Conservation (phyloP, 2,329 filamentous ascomycete species). For the Apiospora arundinis region DNA sequence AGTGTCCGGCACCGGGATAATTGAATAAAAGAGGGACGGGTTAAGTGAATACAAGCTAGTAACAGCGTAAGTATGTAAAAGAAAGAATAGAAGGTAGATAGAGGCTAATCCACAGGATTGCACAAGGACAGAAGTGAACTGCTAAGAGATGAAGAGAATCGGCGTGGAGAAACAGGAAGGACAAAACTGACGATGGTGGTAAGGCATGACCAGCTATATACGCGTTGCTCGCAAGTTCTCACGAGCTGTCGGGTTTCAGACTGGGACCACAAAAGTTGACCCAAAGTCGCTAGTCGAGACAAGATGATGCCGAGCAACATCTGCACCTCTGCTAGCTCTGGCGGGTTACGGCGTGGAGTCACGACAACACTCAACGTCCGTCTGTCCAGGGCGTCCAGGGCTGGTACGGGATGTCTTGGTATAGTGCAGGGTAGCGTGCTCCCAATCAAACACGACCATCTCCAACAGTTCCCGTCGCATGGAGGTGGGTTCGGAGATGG, state of each 20-base stretch:
- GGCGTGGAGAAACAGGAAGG: constrained; percentile 26
- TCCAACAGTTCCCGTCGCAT: constrained; percentile 29
- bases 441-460: constrained; percentile 22
- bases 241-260: constrained; percentile 14
- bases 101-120: constrained; percentile 37
- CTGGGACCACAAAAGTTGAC: background rate
- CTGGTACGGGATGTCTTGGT: background rate
- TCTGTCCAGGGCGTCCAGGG: background rate
- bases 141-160: constrained; percentile 32
- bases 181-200: constrained; percentile 21
- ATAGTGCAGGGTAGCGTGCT: background rate
- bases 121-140: constrained; percentile 32
- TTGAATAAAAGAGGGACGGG: constrained; percentile 31
- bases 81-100: constrained; percentile 22
- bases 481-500: constrained; percentile 24
- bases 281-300: constrained; percentile 15
- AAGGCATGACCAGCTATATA: constrained; percentile 25
- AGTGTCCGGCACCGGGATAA: constrained; percentile 41
- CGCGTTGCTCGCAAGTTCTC: constrained; percentile 19
- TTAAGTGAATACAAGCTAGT: constrained; percentile 21
- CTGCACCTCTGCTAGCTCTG: background rate
- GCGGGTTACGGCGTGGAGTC: constrained; percentile 1
- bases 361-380: background rate
- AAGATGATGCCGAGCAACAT: background rate
- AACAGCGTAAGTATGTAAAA: constrained; percentile 19